phyloP scores from a whole-genome alignment of 2,329 filamentous ascomycete genomes.

The Akanthomyces lecanii region DNA sequence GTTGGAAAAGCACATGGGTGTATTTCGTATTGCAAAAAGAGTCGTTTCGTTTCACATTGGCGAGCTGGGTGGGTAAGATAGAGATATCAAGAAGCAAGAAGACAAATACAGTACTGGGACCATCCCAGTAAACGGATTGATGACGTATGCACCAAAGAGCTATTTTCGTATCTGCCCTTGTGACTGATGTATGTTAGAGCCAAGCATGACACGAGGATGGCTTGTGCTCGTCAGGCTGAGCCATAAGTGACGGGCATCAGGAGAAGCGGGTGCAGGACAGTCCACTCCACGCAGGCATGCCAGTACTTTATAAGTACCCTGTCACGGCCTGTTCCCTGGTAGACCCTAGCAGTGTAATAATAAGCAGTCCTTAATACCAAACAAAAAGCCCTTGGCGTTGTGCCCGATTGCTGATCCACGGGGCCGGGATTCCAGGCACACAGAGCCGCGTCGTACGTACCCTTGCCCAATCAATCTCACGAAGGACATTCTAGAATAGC shows the following conservation, averaged over 20 bases:
- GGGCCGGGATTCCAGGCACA: neutral
- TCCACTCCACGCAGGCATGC: neutral
- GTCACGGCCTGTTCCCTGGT: no score
- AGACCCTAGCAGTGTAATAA: no score
- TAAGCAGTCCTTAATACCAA: no score
- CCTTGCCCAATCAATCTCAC: no score
- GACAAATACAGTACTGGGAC: neutral
- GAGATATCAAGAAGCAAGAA: conserved; percentile 12
- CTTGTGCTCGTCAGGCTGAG: neutral
- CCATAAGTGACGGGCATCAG: neutral
- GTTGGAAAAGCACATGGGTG: conserved; percentile 15
- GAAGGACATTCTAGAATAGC: no score
- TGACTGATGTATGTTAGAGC: neutral
- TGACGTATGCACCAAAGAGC: neutral
- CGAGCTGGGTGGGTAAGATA: conserved; percentile 12
- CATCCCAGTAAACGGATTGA: conserved; percentile 14
- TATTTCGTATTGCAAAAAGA: conserved; percentile 14
- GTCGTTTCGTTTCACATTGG: conserved; percentile 11
- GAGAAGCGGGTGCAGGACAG: neutral
- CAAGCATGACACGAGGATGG: neutral
- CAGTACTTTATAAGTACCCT: neutral
- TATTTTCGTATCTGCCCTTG: neutral
- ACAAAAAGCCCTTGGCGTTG: no score
- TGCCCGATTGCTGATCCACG: no score
- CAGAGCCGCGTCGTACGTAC: no score